phyloP scores from a whole-genome alignment of 805 yeast species.

The Saccharomycopsis sp. region DNA sequence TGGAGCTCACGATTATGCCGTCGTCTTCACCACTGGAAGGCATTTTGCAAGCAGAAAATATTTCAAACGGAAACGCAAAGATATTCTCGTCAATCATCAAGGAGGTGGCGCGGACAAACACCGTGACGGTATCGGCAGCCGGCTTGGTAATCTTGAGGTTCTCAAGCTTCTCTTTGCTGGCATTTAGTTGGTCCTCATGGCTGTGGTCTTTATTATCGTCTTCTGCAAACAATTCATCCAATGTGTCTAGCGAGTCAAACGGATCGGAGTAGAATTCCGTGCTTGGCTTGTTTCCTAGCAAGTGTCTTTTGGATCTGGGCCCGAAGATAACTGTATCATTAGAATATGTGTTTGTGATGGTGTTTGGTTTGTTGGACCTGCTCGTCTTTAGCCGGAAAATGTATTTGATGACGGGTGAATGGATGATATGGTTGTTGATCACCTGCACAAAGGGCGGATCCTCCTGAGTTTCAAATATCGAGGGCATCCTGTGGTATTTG shows the following conservation, averaged over 20 bases:
- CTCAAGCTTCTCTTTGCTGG: background rate
- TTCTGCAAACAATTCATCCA: conserved; percentile 14
- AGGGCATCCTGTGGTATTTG: too few relatives aligned
- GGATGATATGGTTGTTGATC: conserved; percentile 4
- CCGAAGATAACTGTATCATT: background rate
- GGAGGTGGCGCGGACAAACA: background rate
- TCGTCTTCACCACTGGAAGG: background rate
- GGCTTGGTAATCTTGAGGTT: background rate
- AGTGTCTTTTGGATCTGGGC: background rate
- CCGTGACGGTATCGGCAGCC: background rate
- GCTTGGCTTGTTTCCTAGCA: background rate
- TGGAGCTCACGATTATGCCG: background rate
- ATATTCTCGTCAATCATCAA: background rate
- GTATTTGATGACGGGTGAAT: conserved; percentile 13
- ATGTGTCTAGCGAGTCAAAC: conserved; percentile 14
- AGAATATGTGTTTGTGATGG: background rate
- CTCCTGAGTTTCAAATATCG: background rate
- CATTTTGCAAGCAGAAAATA: background rate
- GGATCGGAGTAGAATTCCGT: conserved; percentile 3
- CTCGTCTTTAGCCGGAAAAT: conserved; percentile 8
- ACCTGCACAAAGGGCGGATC: background rate
- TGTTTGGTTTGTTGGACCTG: background rate
- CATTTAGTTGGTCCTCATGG: background rate
- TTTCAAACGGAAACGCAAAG: background rate
- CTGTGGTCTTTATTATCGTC: background rate